Base-by-base conservation (phyloP, 2,329 filamentous ascomycete species). In the Botrytis squamosa region DNA sequence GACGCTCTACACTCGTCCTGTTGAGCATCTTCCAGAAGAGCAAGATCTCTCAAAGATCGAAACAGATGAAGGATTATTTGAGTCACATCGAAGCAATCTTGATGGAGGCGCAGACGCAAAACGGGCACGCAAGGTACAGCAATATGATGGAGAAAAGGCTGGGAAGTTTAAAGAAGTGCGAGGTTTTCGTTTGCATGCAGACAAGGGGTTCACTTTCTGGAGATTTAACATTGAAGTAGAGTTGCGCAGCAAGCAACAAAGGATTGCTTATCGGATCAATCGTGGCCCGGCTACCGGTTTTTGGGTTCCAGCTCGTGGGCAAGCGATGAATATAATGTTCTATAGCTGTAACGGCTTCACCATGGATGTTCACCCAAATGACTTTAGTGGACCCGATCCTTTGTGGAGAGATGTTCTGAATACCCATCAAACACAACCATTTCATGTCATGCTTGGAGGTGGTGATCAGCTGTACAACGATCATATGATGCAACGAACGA, bases 281-380 rank as follows among this genome's bases (percentile, higher is more conserved):
- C 88, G 91, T 65, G 95, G 96, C 0, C 95, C 95, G 9, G 90
- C 93, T 3, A 90, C 93, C 70, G 93, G 92, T 1, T 99, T 99
- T 82, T 99, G 96, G 95, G 94, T 99, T 0, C 96, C 97, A 8
- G 92, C 92, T 46, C 88, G 87, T 68, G 92, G 90, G 25, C 88
- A 97, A 81, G 89, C 92, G 3, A 99, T 99, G 96, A 98, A 98
- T 84, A 93, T 98, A 81, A 97, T 98, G 94, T 99, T 98, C 84
- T 89, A 98, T 84, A 97, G 93, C 81, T 97, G 96, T 85, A 99
- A 99, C 81, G 96, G 97, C 2, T 99, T 99, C 85, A 95, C 93
- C 78, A 82, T 92, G 70, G 92, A 89, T 73, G 92, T 93, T 38
- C 91, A 97, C 75, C 85, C 94, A 0, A 88, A 97, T 80, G 87